A percentile compares a stretch with the other conserved stretches of the same genome.
These are phyloP conservation scores for Colletotrichum kahawae DNA, from an alignment of 2,329 filamentous ascomycete genomes.

Conservation along the genomic window DNA sequence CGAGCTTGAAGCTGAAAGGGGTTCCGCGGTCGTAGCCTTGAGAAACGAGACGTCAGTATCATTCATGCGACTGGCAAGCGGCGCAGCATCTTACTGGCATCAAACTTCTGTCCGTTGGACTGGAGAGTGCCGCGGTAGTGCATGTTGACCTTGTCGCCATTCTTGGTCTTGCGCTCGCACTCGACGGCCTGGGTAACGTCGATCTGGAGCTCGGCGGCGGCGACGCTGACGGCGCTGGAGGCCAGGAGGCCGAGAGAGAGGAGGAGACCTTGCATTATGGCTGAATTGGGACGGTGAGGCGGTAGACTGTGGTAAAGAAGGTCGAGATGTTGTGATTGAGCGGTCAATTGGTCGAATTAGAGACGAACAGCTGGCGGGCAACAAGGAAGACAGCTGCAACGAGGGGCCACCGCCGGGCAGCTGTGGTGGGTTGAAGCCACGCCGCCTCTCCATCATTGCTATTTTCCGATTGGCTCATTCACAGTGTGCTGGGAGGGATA, in stretches of 20 bases:
- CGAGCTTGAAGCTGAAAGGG: constrained; percentile 82
- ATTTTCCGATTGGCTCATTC: constrained; percentile 13
- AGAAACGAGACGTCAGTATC: neutral
- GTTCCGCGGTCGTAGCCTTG: constrained; percentile 74
- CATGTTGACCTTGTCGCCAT: constrained; percentile 81
- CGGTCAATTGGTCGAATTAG: constrained; percentile 2
- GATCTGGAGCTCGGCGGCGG: constrained; percentile 73
- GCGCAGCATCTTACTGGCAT: constrained; percentile 59
- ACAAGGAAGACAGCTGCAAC: constrained; percentile 11
- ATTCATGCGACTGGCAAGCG: neutral
- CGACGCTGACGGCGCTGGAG: constrained; percentile 56
- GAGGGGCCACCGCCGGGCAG: neutral
- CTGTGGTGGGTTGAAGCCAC: constrained; percentile 15
- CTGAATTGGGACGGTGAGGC: neutral
- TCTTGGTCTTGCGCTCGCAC: constrained; percentile 78
- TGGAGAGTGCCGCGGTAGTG: constrained; percentile 88
- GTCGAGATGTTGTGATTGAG: neutral
- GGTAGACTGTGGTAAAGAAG: constrained; percentile 1
- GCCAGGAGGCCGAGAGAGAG: constrained; percentile 55
- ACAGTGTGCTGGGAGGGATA: neutral
- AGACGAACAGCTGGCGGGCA: constrained; percentile 3
- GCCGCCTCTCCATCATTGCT: neutral
- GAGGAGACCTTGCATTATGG: constrained; percentile 55
- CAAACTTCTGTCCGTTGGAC: constrained; percentile 78
- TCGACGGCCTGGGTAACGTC: constrained; percentile 76